Base-by-base conservation (phyloP, 1,284 basidiomycete genomes). In the Golubevia sp. region DNA sequence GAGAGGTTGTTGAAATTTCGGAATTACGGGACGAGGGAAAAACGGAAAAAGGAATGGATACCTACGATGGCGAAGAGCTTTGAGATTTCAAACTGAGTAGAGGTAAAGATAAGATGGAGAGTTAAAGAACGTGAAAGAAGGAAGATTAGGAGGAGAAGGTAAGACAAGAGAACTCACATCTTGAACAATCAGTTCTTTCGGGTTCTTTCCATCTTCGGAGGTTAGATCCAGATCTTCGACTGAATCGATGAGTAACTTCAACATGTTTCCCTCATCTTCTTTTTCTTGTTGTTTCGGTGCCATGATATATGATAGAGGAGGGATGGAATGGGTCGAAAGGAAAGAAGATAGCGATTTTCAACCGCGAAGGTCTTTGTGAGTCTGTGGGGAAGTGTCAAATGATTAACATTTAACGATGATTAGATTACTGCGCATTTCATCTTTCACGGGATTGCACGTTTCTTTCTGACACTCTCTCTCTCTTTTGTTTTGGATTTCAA, bases 181-280 rank as follows among this genome's bases (percentile, higher is more conserved):
- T 2, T 63, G 57, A 1, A 76, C 58, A 15, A 73, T 62, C 51
- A 76, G 70, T 2, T 49, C n/a, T 18, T 64, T 68, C 0, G 73
- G 70, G 21, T 76, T 57, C 15, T 49, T 48, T 6, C 66, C 64
- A 0, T 59, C 49, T 13, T 67, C 64, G 11, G 27, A 30, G 1
- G 65, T 27, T 38, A 58, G 55, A 52, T 4, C 34, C 3, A 76
- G 63, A 20, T 70, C 74, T 20, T 70, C 68, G 5, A 70, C 74
- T 61, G 74, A 73, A 6, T 70, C 66, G 34, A 76, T 61, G 48
- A 76, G 67, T 56, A 71, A 58, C 58, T 68, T 65, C 61, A 76
- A 68, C 55, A 76, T 59, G 62, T 73, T 76, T 49, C 61, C 62
- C 25, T 26, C 27, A 38, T 21, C 38, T 18, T 67, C 52, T 18